Evolutionary conservation across 2,329 filamentous ascomycete species (phyloP).

Genomic region (Xylaria sp.): DNA sequence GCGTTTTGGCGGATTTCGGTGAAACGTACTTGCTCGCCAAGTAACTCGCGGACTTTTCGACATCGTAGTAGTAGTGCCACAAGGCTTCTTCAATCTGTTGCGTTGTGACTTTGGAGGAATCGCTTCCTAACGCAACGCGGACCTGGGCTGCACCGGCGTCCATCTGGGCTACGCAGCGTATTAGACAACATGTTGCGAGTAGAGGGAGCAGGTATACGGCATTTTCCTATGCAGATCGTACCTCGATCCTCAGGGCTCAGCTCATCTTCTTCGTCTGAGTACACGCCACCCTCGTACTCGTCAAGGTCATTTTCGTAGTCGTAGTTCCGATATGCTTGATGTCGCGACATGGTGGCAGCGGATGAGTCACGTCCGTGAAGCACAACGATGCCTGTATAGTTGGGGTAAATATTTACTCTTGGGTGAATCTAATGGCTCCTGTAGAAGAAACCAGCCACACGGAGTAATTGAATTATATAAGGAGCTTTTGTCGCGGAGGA

Average conservation of each 20-base stretch:
- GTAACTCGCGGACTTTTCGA: conserved; percentile 85
- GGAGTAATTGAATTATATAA: neutral
- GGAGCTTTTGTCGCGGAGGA: neutral
- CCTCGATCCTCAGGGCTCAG: conserved; percentile 52
- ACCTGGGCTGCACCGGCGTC: conserved; percentile 74
- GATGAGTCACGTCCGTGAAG: neutral
- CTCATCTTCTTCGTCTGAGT: conserved; percentile 58
- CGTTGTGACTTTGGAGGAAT: conserved; percentile 65
- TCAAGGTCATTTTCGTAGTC: conserved; percentile 64
- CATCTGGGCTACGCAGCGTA: conserved; percentile 57
- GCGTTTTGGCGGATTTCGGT: conserved; percentile 55
- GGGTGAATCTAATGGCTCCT: neutral
- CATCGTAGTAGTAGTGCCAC: conserved; percentile 96
- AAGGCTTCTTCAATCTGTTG: conserved; percentile 86
- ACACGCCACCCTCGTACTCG: conserved; percentile 59
- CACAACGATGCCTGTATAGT: neutral
- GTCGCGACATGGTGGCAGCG: conserved; percentile 56
- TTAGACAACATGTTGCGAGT: conserved; percentile 23
- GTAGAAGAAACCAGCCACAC: no score
- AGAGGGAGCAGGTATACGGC: neutral
- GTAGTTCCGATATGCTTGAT: conserved; percentile 59
- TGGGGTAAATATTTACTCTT: neutral
- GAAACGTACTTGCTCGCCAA: conserved; percentile 73
- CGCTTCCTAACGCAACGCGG: conserved; percentile 70
- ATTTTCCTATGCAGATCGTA: conserved; percentile 24